Evolutionary conservation across 2,329 filamentous ascomycete genomes (phyloP), one percentile per base, ranked within the genome.

Genomic region (Penicillium sp.): DNA sequence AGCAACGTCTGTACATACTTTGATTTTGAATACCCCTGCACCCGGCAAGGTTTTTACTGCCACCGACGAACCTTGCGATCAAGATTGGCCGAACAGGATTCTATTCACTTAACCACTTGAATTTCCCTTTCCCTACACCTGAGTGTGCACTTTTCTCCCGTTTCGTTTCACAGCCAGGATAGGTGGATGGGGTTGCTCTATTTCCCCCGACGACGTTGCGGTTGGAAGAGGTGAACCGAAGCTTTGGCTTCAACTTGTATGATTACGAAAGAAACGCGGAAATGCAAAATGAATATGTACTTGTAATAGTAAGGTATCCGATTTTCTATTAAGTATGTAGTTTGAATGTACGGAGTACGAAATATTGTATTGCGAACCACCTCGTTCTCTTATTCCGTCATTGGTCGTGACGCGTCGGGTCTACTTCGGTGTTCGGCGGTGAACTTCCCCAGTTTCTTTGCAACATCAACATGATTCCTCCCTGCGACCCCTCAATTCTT

Each of bases 261-360:
- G 71, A 74, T 73, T 72, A 74, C 62, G 71, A 74, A 69, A 68
- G 66, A 68, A 72, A 74, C 65, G 71, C 65, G 70, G 67, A 69
- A 71, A 71, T 66, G 70, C 67, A 67, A 67, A 68, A 60, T 63
- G 50, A 52, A 62, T 45, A 53, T 67, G 63, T 67, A 64, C 56
- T 60, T 63, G 48, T 64, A 64, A 25, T 57, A 43, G 38, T 53
- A 54, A 47, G 41, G 17, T 43, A 27, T 31, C 15, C 31, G 23
- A 48, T n/a, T 23, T 19, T 35, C 9, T 13, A 37, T 43, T n/a
- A 29, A n/a, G 21, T 48, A n/a, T 13, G 31, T 48, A 37, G 45
- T 23, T 33, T 23, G 46, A 23, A 37, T n/a, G 21, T 25, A 37
- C 6, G 9, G 37, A 3, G 21, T 25, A 37, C 6, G 9, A 48